Evolutionary conservation across 208 protist species (phyloP).

Genomic region (Trypanosoma theileri): DNA sequence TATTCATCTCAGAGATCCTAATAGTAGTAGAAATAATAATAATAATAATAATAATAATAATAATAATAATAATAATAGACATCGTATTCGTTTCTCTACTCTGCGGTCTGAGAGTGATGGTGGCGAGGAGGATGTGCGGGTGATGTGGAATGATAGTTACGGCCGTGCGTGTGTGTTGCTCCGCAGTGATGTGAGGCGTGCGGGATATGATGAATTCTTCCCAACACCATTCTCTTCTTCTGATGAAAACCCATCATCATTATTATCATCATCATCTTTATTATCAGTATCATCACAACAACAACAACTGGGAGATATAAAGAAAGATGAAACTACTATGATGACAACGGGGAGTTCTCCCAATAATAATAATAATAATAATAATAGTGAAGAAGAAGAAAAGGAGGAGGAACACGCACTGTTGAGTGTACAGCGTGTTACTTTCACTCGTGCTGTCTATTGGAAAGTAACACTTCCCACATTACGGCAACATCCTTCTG

Average conservation of each 20-base stretch:
- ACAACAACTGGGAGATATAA: background rate
- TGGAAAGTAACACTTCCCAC: conserved; percentile 60
- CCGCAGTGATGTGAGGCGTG: conserved; percentile 28
- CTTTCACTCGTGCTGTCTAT: conserved; percentile 49
- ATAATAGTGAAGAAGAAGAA: conserved; percentile 3
- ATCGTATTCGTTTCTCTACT: conserved; percentile 1
- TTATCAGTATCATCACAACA: conserved; percentile 1
- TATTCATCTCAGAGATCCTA: too few relatives aligned
- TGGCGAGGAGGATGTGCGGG: conserved; percentile 17
- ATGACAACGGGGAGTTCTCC: background rate
- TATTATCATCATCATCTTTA: background rate
- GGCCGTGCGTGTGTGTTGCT: conserved; percentile 26
- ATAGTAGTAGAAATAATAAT: background rate
- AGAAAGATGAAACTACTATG: background rate
- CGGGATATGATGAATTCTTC: conserved; percentile 45
- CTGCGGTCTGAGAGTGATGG: background rate
- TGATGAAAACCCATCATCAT: too few relatives aligned
- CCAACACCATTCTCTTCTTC: conserved; percentile 22
- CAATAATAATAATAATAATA: background rate
- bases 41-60: background rate
- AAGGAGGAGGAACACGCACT: conserved; percentile 18
- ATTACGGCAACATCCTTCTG: background rate
- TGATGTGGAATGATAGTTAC: conserved; percentile 32
- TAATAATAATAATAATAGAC: background rate
- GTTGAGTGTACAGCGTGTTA: conserved; percentile 48